Evolutionary conservation across 176 grass and related monocot genomes (phyloP).

Genomic region (Oryza meyeriana): DNA sequence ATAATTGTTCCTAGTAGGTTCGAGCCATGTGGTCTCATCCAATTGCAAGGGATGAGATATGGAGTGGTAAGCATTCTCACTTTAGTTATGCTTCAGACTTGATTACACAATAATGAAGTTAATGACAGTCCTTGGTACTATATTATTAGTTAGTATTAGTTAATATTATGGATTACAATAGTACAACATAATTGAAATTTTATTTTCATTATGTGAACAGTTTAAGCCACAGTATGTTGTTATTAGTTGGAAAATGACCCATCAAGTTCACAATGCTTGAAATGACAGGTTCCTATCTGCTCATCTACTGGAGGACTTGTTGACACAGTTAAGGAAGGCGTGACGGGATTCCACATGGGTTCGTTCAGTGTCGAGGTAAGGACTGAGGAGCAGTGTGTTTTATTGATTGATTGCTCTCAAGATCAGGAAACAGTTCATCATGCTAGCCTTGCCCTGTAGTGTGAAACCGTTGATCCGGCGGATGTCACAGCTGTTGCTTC

Average conservation of each 20-base stretch:
- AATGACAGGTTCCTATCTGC: conserved; percentile 45
- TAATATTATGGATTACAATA: not conserved
- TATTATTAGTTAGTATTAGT: too few relatives aligned
- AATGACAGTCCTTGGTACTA: not conserved
- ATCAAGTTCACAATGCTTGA: not conserved
- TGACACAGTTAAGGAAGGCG: conserved; percentile 56
- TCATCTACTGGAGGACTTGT: conserved; percentile 64
- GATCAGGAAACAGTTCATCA: not conserved
- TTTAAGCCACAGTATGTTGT: not conserved
- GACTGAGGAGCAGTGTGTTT: not conserved
- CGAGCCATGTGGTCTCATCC: conserved; percentile 73
- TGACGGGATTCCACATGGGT: conserved; percentile 64
- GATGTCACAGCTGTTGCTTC: conserved; percentile 44
- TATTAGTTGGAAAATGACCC: not conserved
- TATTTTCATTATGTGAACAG: not conserved
- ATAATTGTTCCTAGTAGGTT: conserved; percentile 70
- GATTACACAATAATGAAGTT: not conserved
- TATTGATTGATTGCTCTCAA: not conserved
- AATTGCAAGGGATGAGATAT: conserved; percentile 73
- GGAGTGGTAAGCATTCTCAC: conserved; percentile 42
- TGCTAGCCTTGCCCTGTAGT: conserved; percentile 32
- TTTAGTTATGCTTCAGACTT: not conserved
- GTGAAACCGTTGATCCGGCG: conserved; percentile 42
- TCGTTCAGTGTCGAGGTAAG: conserved; percentile 51
- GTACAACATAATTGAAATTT: not conserved